Evolutionary conservation across 2,329 filamentous ascomycete genomes (phyloP).

Genomic region (Colletotrichum sp.): DNA sequence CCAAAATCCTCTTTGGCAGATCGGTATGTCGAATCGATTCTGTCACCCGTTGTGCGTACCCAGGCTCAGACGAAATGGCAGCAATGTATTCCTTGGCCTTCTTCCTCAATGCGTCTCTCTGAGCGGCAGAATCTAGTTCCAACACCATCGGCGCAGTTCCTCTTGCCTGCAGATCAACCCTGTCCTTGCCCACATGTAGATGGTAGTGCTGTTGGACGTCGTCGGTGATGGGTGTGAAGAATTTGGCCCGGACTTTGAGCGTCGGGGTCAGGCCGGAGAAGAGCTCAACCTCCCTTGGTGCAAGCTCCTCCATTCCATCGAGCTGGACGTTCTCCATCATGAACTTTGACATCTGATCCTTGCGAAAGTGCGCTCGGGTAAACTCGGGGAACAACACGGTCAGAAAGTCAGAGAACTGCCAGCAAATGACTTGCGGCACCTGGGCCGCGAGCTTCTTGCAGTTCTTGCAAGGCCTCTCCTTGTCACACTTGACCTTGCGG

Average conservation of each 20-base stretch:
- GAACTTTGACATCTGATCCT: conserved; percentile 55
- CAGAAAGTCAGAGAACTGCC: conserved; percentile 63
- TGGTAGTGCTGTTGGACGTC: conserved; percentile 60
- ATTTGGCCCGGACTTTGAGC: conserved; percentile 54
- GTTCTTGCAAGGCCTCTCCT: conserved; percentile 60
- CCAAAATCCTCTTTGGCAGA: conserved; percentile 51
- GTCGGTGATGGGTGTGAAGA: conserved; percentile 54
- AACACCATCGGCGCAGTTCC: conserved; percentile 56
- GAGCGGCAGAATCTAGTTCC: conserved; percentile 44
- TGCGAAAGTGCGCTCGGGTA: conserved; percentile 55
- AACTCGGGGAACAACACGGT: conserved; percentile 57
- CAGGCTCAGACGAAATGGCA: conserved; percentile 51
- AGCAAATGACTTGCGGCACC: conserved; percentile 61
- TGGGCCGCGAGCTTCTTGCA: conserved; percentile 57
- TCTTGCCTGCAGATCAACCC: conserved; percentile 45
- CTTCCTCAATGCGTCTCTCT: conserved; percentile 52
- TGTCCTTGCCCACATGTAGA: conserved; percentile 39
- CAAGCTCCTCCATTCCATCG: conserved; percentile 44
- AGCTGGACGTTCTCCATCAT: conserved; percentile 53
- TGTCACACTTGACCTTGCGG: conserved; percentile 64
- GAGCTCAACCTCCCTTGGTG: conserved; percentile 46
- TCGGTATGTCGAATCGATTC: conserved; percentile 48
- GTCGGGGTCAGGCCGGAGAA: conserved; percentile 54
- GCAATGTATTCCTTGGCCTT: conserved; percentile 54
- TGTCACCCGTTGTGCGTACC: conserved; percentile 56